Conservation (phyloP, 441 rosid species). For the Croton setiger region DNA sequence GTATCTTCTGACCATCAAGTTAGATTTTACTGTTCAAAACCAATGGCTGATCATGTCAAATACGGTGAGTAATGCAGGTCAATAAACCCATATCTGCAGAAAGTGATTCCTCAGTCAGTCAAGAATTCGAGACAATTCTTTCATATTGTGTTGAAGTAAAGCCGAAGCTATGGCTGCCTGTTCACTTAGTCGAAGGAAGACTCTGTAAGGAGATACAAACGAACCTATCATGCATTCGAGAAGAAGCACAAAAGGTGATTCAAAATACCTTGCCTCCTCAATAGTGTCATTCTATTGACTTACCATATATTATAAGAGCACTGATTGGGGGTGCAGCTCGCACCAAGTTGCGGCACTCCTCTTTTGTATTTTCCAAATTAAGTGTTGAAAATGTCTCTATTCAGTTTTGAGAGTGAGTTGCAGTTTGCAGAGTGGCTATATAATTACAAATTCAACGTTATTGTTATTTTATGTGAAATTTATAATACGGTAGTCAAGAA, state of each 20-base stretch:
- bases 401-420: no score
- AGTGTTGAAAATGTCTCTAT: no score
- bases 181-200: constrained; percentile 71
- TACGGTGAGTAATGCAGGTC: constrained; percentile 36
- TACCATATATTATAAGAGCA: background rate
- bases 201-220: constrained; percentile 65
- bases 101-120: constrained; percentile 25
- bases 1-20: background rate
- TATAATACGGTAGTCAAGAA: no score
- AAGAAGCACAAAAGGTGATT: constrained; percentile 50
- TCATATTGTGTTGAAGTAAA: constrained; percentile 56
- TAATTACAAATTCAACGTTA: no score
- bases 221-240: constrained; percentile 63
- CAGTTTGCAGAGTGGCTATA: no score
- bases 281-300: constrained; percentile 9
- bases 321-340: no score
- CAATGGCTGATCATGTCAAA: constrained; percentile 9
- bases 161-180: constrained; percentile 81
- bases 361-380: no score
- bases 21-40: constrained; percentile 2
- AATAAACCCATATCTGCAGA: constrained; percentile 32
- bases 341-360: no score
- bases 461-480: no score
- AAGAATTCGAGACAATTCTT: constrained; percentile 54
- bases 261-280: constrained; percentile 18